Base-by-base conservation (phyloP, 2,329 filamentous ascomycete species). In the Microdochium nivale region DNA sequence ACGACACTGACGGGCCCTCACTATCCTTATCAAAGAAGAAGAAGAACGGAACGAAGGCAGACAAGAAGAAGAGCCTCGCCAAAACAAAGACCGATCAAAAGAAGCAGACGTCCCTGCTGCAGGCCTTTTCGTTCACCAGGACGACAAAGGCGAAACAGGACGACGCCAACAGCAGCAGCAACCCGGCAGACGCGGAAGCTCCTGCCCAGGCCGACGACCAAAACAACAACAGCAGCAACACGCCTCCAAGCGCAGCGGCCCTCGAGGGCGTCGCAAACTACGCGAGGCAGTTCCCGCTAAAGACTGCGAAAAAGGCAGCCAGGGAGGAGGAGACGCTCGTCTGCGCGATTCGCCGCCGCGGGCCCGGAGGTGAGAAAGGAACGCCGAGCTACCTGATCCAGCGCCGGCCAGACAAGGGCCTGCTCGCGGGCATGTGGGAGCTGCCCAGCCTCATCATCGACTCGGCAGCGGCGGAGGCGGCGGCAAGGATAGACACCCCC, bases 381-480 rank as follows among this genome's bases (percentile, higher is more conserved):
- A n/a, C n/a, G n/a, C n/a, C n/a, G n/a, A 56, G 60, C 2, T 79
- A 74, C 50, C 62, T 81, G 2, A 66, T 81, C 50, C 73, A 74
- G 16, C 71, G 71, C 1, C 75, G 79, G 0, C 77, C 78, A 0
- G 69, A 71, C 11, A 80, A 76, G 59, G 79, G 79, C 0, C 68
- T 81, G 1, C 64, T 81, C 0, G 79, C 78, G 0, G 73, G 77
- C 0, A 56, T 82, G 4, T 81, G 79, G 79, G 78, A 82, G 55
- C 70, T 82, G 5, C 78, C 79, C 0, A 80, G 76, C 56, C 59
- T 65, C 3, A 62, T 65, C 0, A 53, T 79, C 1, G 56, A 64
- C 1, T 59, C 60, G 0, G 51, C 56, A 1, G 55, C 59, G n/a
- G 55, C 59, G 32, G 62, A 53, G 16, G 55, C 59, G n/a, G 55